These are phyloP conservation scores for Tulasnella sp. DNA, from an alignment of 768 basidiomycete genomes.

Conservation along the genomic window DNA sequence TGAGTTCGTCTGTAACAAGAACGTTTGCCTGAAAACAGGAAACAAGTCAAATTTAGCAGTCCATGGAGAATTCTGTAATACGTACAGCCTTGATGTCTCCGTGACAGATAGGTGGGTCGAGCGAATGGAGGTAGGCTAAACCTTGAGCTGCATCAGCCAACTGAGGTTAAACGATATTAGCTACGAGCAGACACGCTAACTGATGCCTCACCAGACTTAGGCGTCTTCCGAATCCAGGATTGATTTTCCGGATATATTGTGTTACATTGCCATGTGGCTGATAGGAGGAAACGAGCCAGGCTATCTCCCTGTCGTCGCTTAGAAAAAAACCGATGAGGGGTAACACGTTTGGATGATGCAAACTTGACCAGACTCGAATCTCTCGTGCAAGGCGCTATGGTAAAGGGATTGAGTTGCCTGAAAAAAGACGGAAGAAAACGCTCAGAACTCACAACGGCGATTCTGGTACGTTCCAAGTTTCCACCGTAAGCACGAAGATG, in stretches of 20 bases:
- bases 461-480: neutral
- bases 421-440: neutral
- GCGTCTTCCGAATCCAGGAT: neutral
- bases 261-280: constrained; percentile 9
- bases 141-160: constrained; percentile 2
- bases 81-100: constrained; percentile 31
- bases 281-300: constrained; percentile 12
- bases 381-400: constrained; percentile 28
- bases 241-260: neutral
- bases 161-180: neutral
- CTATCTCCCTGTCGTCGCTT: constrained; percentile 13
- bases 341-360: constrained; percentile 26
- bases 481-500: neutral
- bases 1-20: neutral
- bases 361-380: constrained; percentile 14
- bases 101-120: constrained; percentile 23
- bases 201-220: constrained; percentile 8
- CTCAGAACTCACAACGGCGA: neutral
- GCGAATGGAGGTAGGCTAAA: constrained; percentile 14
- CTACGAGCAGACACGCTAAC: neutral
- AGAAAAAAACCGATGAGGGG: constrained; percentile 19
- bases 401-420: neutral
- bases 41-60: neutral
- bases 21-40: neutral
- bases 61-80: neutral